Evolutionary conservation across 306 rosid genomes (phyloP), one percentile per base, ranked within the genome.

Genomic region (Medicago lupulina): DNA sequence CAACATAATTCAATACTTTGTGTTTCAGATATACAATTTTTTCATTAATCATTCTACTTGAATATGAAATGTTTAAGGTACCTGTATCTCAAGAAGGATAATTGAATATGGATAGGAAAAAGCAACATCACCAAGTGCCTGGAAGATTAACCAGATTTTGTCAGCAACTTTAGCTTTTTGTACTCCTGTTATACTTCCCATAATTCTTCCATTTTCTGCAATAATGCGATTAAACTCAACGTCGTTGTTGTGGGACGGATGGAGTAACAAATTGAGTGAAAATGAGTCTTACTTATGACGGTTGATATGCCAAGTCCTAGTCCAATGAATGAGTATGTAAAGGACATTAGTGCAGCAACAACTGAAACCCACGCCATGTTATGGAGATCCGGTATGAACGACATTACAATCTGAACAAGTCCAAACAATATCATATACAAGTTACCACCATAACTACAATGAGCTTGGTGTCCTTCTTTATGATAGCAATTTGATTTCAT

Each of bases 321-420:
- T 87, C 97, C 97, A 64, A 89, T 92, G 54, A 67, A 86, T n/a
- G 97, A 71, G 64, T 92, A 92, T 49, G 91, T 38, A 25, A 92
- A 89, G 51, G 97, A 92, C 97, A 92, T 92, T 69, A 86, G 9
- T 50, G 97, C 92, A 9, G 97, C 97, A 36, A 88, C 43, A 73
- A 76, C 76, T 0, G 97, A 92, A 71, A 92, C 90, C 97, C 97
- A 92, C 18, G 83, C 76, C 96, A 92, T 87, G 89, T 87, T 84
- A 69, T 92, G 96, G 75, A 92, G 90, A 87, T 89, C 92, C 25
- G 98, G 98, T 70, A 93, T 91, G 76, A 91, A 96, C 9, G 98
- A 93, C 89, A 91, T 72, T 8, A 89, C 12, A 16, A 93, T 78
- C 84, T 93, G 94, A 17, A 89, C 58, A 36, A 73, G 49, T 82